A percentile compares a stretch with the other conserved stretches of the same genome.
Conservation (phyloP, 2,329 filamentous ascomycete species). For the Xylaria sp. region DNA sequence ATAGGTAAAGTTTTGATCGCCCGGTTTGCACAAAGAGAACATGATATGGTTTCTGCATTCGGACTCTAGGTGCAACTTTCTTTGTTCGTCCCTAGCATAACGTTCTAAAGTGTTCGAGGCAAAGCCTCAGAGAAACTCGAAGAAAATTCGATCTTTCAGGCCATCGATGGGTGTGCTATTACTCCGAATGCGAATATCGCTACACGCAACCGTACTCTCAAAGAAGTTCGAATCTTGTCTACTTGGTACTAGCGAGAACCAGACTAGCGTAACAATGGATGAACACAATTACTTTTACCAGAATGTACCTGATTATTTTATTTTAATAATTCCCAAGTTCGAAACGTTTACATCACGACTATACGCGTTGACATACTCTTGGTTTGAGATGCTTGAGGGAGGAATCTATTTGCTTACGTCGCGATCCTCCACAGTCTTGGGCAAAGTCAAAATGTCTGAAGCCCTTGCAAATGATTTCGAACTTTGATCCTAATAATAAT, state of each 20-base stretch:
- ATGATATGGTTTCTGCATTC: constrained; percentile 22
- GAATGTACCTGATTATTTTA: neutral
- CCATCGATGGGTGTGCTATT: neutral
- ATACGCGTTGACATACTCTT: neutral
- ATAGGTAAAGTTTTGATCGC: constrained; percentile 20
- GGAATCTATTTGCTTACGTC: neutral
- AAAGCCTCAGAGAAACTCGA: neutral
- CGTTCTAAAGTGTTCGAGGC: neutral
- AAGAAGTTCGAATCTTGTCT: neutral
- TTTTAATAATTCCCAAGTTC: neutral
- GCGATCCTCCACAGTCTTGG: neutral
- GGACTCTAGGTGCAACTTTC: neutral
- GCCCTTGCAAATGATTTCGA: neutral
- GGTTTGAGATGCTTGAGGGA: neutral
- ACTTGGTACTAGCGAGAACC: neutral
- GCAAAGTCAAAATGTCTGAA: neutral
- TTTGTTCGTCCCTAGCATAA: constrained; percentile 21
- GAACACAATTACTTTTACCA: neutral
- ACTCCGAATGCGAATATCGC: neutral
- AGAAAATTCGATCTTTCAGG: neutral
- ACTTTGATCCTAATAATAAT: neutral
- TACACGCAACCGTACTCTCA: constrained; percentile 9
- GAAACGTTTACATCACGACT: neutral
- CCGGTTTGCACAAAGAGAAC: constrained; percentile 22
- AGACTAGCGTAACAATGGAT: neutral